These are phyloP conservation scores for Talaromyces liani DNA, from an alignment of 495 filamentous ascomycete genomes.

Conservation along the genomic window DNA sequence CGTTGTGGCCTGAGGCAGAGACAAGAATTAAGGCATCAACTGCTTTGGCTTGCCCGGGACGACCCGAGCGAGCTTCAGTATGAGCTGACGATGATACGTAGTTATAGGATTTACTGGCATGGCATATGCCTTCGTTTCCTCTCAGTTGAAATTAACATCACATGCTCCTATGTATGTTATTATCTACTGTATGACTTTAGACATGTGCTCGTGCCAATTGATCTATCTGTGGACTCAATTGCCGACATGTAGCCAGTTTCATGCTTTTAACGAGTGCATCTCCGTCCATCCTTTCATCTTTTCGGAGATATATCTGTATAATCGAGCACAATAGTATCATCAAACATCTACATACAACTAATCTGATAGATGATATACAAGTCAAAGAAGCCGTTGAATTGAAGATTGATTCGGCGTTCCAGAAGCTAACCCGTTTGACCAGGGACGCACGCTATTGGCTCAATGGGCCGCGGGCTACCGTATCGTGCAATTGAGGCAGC, in stretches of 20 bases:
- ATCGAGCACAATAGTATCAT: not conserved
- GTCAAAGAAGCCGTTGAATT: not conserved
- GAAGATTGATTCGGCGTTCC: not conserved
- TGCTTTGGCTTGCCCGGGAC: not conserved
- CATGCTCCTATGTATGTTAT: not conserved
- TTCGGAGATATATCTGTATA: no score
- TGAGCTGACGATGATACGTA: not conserved
- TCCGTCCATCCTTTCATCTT: not conserved
- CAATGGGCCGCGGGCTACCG: not conserved
- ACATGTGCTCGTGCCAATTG: not conserved
- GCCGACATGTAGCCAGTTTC: not conserved
- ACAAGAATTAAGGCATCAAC: not conserved
- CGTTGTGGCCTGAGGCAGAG: not conserved
- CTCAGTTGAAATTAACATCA: not conserved
- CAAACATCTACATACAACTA: not conserved
- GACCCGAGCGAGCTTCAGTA: not conserved
- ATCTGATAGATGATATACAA: not conserved
- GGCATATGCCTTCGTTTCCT: not conserved
- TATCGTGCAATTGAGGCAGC: not conserved
- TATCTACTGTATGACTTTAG: not conserved
- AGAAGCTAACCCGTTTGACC: not conserved
- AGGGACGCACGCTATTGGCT: not conserved
- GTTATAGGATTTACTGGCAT: not conserved
- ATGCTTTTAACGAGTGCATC: not conserved
- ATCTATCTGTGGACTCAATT: not conserved